phyloP scores from a whole-genome alignment of 495 filamentous ascomycete genomes.

The Saxophila tyrrhenica region DNA sequence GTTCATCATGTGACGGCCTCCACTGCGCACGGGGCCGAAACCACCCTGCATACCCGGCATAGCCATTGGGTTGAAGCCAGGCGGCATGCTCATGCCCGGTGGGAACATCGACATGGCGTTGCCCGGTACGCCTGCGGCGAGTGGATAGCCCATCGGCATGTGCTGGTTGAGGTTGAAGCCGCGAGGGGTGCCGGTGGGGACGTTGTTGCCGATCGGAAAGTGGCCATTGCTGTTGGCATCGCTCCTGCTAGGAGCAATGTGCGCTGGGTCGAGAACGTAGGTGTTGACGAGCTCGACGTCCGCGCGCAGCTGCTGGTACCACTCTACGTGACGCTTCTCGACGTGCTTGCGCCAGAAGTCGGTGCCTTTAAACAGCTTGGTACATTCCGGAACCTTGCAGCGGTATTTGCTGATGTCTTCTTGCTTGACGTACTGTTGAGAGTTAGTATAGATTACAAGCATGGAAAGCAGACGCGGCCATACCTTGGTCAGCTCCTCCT shows the following conservation, averaged over 20 bases:
- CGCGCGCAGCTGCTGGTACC: conserved; percentile 65
- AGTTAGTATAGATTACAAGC: too few species aligned
- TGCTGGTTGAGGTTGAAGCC: conserved; percentile 80
- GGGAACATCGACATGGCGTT: conserved; percentile 24
- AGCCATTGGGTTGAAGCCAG: conserved; percentile 26
- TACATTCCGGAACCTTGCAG: conserved; percentile 90
- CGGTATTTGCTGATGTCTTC: conserved; percentile 94
- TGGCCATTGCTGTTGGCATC: conserved; percentile 98
- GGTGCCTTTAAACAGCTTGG: conserved; percentile 94
- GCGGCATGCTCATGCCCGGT: conserved; percentile 42
- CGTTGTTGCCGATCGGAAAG: conserved; percentile 67
- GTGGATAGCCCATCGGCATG: conserved; percentile 20
- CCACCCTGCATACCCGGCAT: conserved; percentile 27
- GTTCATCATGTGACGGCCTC: conserved; percentile 32
- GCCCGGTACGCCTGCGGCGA: conserved; percentile 19
- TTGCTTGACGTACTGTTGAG: conserved; percentile 64
- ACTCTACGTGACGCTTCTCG: conserved; percentile 88
- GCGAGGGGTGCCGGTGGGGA: conserved; percentile 73
- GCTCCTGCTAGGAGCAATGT: conserved; percentile 80
- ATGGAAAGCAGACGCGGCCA: too few species aligned
- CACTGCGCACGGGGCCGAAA: conserved; percentile 50
- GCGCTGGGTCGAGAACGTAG: conserved; percentile 85
- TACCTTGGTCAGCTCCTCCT: conserved; percentile 68
- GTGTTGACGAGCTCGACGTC: conserved; percentile 85
- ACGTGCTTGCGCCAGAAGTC: conserved; percentile 96